Evolutionary conservation across 208 protist genomes (phyloP).

Genomic region (Leishmania braziliensis): DNA sequence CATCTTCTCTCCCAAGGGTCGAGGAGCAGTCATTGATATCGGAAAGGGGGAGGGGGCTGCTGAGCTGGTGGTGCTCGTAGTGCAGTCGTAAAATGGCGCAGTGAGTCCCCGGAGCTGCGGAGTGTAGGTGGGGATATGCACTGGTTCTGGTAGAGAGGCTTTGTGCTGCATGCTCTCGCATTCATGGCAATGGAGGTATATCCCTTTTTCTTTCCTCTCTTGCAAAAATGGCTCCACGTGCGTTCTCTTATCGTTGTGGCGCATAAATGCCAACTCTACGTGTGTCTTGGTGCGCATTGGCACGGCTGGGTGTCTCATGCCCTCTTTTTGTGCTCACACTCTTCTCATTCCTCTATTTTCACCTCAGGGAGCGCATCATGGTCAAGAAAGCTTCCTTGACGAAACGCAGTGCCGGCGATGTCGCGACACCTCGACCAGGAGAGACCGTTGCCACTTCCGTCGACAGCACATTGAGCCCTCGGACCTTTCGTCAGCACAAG

Average conservation of each 20-base stretch:
- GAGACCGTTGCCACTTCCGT: neutral
- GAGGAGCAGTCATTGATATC: too few species aligned
- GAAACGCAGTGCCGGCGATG: slow-evolving; percentile 9
- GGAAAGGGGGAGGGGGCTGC: neutral
- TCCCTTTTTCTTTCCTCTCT: neutral
- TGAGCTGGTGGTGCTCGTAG: neutral
- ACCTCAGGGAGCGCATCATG: slow-evolving; percentile 4
- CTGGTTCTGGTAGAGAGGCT: neutral
- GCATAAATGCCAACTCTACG: neutral
- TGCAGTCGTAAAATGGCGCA: neutral
- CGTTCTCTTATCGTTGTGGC: neutral
- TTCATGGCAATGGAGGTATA: neutral
- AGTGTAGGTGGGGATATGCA: neutral
- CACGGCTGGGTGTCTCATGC: neutral
- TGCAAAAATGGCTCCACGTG: neutral
- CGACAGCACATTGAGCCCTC: slow-evolving; percentile 10
- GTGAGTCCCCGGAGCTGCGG: neutral
- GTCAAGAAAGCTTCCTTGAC: slow-evolving; percentile 11
- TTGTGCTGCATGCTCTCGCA: neutral
- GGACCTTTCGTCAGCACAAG: slow-evolving; percentile 6
- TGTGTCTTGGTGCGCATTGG: neutral
- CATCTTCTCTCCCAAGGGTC: neutral
- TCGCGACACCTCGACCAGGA: neutral
- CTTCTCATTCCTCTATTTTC: neutral
- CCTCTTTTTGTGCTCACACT: neutral